Conservation (phyloP, 345 rosid genomes). For the Rhizophora apiculata region DNA sequence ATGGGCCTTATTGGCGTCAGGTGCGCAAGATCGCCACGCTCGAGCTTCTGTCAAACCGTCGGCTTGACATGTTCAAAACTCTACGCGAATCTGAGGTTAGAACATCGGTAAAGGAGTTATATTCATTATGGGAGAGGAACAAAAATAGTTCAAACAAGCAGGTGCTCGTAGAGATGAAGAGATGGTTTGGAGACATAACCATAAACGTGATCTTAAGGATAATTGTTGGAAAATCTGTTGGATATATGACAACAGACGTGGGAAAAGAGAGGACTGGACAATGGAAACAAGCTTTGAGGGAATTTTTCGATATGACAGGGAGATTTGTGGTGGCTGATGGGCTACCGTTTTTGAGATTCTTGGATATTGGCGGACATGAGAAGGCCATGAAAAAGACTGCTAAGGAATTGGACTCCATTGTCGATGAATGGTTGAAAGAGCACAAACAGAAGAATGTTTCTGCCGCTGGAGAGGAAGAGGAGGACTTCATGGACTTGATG, state of each 20-base stretch:
- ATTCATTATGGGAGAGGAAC: conserved; percentile 11
- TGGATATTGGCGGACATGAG: conserved; percentile 38
- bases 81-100: conserved; percentile 29
- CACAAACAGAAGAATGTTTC: conserved; percentile 29
- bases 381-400: conserved; percentile 28
- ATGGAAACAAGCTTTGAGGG: conserved; percentile 8
- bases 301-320: conserved; percentile 16
- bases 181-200: conserved; percentile 30
- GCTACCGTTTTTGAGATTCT: conserved; percentile 29
- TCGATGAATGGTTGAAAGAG: conserved; percentile 36
- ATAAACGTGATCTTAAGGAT: conserved; percentile 28
- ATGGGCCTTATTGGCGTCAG: conserved; percentile 37
- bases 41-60: conserved; percentile 34
- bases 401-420: conserved; percentile 21
- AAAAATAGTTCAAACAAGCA: background rate
- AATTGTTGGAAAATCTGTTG: conserved; percentile 27
- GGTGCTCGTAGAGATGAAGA: conserved; percentile 29
- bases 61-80: conserved; percentile 29
- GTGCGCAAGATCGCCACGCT: conserved; percentile 31
- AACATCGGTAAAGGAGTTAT: conserved; percentile 12
- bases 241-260: background rate
- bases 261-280: background rate
- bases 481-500: conserved; percentile 39
- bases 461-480: background rate
- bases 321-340: conserved; percentile 28